These are phyloP conservation scores for Trifolium repens DNA, from an alignment of 306 rosid species.

Conservation along the genomic window DNA sequence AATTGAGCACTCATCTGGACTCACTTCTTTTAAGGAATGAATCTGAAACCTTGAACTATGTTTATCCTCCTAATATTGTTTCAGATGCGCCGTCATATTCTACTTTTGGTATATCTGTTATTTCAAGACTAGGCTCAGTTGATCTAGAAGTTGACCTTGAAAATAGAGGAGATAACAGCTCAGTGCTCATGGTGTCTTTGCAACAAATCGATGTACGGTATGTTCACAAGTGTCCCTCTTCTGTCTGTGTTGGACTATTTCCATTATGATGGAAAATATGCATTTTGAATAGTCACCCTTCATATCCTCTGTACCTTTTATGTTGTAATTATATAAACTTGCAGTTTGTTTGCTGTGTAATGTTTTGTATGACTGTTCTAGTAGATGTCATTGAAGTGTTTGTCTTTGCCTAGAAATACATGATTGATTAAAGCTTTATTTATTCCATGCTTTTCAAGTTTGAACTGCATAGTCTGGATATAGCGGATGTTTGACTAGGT, in stretches of 20 bases:
- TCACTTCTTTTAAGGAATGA: slow-evolving; percentile 42
- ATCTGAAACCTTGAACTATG: slow-evolving; percentile 45
- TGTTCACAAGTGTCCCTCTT: slow-evolving; percentile 31
- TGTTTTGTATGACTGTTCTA: slow-evolving; percentile 3
- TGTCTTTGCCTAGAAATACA: not conserved
- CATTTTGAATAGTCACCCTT: not conserved
- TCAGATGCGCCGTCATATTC: slow-evolving; percentile 43
- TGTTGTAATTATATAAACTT: not conserved
- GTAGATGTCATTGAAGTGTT: slow-evolving; percentile 11
- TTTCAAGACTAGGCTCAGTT: slow-evolving; percentile 55
- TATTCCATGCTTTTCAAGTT: not conserved
- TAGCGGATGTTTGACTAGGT: slow-evolving; percentile 8
- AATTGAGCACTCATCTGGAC: slow-evolving; percentile 49
- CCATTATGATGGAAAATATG: not conserved
- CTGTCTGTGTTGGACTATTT: slow-evolving; percentile 23
- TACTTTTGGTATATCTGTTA: slow-evolving; percentile 54
- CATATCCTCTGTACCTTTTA: slow-evolving; percentile 28
- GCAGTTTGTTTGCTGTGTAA: not conserved
- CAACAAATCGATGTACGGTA: slow-evolving; percentile 64
- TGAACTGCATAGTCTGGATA: not conserved
- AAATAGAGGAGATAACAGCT: slow-evolving; percentile 60
- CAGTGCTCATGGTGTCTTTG: slow-evolving; percentile 53
- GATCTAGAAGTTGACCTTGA: slow-evolving; percentile 67
- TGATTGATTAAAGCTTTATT: not conserved
- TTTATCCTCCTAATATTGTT: slow-evolving; percentile 32